A percentile compares a stretch with the other conserved stretches of the same genome.
Evolutionary conservation across 75 land plant species (phyloP).

Genomic region (Adiantum capillusveneris): DNA sequence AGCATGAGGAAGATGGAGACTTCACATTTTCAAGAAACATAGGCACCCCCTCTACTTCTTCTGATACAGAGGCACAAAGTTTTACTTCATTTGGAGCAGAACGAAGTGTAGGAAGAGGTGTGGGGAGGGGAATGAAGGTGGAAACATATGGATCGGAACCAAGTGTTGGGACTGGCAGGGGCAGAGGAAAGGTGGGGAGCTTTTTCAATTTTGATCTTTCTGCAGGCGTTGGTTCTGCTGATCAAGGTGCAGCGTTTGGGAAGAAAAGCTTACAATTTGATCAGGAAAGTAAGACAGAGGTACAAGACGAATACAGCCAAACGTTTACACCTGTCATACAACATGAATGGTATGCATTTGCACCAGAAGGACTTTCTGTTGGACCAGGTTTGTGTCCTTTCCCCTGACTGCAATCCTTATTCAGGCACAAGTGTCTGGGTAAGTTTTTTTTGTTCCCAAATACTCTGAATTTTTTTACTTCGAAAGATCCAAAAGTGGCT

Average conservation of each 20-base stretch:
- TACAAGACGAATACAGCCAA: background rate
- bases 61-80: too few species aligned
- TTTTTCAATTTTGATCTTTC: background rate
- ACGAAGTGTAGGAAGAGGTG: too few species aligned
- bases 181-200: background rate
- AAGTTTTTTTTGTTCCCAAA: too few species aligned
- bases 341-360: conserved; percentile 2
- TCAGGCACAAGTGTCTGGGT: background rate
- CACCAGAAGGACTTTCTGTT: background rate
- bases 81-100: too few species aligned
- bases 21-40: too few species aligned
- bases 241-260: background rate
- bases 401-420: background rate
- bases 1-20: too few species aligned
- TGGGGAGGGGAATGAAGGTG: background rate
- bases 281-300: background rate
- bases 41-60: too few species aligned
- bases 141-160: background rate
- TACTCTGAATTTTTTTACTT: too few species aligned
- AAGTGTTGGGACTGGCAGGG: background rate
- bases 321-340: conserved; percentile 4
- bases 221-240: background rate
- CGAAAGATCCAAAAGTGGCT: too few species aligned
- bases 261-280: background rate
- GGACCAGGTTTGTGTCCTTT: background rate